Evolutionary conservation across 2,329 filamentous ascomycete genomes (phyloP), one percentile per base, ranked within the genome.

Genomic region (Scolecobasidium constrictum): DNA sequence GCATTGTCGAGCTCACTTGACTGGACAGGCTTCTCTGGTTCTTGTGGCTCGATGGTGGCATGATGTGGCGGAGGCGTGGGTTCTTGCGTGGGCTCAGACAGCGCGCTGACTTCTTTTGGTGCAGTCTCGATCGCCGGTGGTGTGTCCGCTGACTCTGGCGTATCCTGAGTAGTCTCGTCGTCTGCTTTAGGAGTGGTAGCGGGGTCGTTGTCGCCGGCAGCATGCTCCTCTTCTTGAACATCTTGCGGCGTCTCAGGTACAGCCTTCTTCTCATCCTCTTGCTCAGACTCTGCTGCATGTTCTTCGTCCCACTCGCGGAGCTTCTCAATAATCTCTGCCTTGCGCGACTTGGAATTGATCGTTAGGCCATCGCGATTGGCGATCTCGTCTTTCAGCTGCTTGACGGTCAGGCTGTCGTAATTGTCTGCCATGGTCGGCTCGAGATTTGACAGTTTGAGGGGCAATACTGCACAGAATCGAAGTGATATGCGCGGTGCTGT

Each of bases 321-420:
- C 49, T 62, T 66, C 45, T 69, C 66, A 23, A 71, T 56, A 38
- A 67, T 66, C 46, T 69, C 63, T 45, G 64, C 62, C 52, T 71
- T 71, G 38, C 66, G 56, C 40, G 65, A 23, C 21, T 42, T 35
- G 13, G 31, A 18, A 39, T 65, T 65, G 18, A 58, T 57, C 2
- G 66, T 55, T 44, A 71, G 68, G 36, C 59, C 58, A 39, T 66
- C 61, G 28, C 69, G 64, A 45, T 69, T 70, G 38, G 69, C 54
- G 41, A 68, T 43, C 44, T 63, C n/a, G n/a, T n/a, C 57, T 48
- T 63, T 62, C 39, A 71, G 56, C 48, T 68, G 62, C 42, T 61
- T 58, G 48, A 71, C 67, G 18, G 67, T 70, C 35, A 64, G 57
- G 46, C 62, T 63, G 51, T 54, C 61, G 56, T 71, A 71, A 45